Percentiles rank a stretch among this genome's conserved stretches.
These are phyloP conservation scores for Termitomyces bulborhizus DNA, from an alignment of 768 basidiomycete genomes.

Conservation along the genomic window DNA sequence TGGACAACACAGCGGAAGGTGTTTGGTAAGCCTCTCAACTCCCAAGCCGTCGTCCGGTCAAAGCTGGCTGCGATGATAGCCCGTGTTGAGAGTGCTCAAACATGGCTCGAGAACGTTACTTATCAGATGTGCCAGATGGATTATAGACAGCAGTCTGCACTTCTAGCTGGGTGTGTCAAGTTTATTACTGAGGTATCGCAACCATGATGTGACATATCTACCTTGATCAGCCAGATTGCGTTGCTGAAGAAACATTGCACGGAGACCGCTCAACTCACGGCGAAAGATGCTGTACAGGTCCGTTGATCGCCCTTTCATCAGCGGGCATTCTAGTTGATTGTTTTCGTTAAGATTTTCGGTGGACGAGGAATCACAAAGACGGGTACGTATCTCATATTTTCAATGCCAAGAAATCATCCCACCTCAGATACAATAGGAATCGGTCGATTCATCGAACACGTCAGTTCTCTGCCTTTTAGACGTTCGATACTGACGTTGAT, in stretches of 20 bases:
- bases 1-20: slow-evolving; percentile 78
- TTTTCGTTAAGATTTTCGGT: slow-evolving; percentile 62
- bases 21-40: slow-evolving; percentile 64
- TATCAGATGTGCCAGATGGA: slow-evolving; percentile 87
- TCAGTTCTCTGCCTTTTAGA: slow-evolving; percentile 2
- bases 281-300: slow-evolving; percentile 60
- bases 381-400: slow-evolving; percentile 38
- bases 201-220: too few relatives aligned
- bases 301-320: not conserved
- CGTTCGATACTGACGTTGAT: not conserved
- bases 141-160: slow-evolving; percentile 67
- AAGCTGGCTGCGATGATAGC: slow-evolving; percentile 81
- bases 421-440: slow-evolving; percentile 6
- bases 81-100: slow-evolving; percentile 72
- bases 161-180: slow-evolving; percentile 60
- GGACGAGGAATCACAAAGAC: slow-evolving; percentile 79
- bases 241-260: slow-evolving; percentile 79
- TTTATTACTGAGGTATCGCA: not conserved
- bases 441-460: slow-evolving; percentile 18
- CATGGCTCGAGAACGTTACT: slow-evolving; percentile 84
- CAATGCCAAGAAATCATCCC: not conserved
- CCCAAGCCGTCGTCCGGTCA: slow-evolving; percentile 68
- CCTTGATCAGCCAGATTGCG: slow-evolving; percentile 45
- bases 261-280: slow-evolving; percentile 70
- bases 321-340: not conserved